phyloP scores from a whole-genome alignment of 2,329 filamentous ascomycete species.

The Clonostachys chloroleuca region DNA sequence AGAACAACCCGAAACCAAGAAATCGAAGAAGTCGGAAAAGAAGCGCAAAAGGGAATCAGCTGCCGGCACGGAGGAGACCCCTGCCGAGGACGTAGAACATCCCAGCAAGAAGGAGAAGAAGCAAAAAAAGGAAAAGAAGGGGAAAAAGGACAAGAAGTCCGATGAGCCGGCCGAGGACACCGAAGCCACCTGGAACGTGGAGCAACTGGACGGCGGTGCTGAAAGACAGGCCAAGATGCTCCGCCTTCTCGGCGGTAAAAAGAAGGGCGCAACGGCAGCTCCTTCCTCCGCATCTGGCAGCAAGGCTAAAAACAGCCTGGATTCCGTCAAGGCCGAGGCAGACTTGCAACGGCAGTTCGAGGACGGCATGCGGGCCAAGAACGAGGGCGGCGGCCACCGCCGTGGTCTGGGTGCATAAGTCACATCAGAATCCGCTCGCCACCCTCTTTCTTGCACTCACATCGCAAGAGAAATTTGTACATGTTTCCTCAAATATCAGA shows the following conservation, averaged over 20 bases:
- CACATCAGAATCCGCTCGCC: too few species aligned
- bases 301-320: slow-evolving; percentile 11
- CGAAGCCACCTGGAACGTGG: slow-evolving; percentile 47
- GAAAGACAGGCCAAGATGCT: slow-evolving; percentile 52
- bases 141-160: slow-evolving; percentile 14
- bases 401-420: slow-evolving; percentile 46
- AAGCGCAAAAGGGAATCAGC: slow-evolving; percentile 22
- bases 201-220: slow-evolving; percentile 42
- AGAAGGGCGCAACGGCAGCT: slow-evolving; percentile 22
- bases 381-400: slow-evolving; percentile 41
- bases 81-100: slow-evolving; percentile 6
- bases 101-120: slow-evolving; percentile 13
- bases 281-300: slow-evolving; percentile 5
- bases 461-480: too few species aligned
- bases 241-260: slow-evolving; percentile 49
- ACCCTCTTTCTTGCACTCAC: too few species aligned
- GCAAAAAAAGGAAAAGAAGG: slow-evolving; percentile 10
- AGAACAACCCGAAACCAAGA: slow-evolving; percentile 12
- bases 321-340: slow-evolving; percentile 36
- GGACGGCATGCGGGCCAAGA: slow-evolving; percentile 51
- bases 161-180: slow-evolving; percentile 10
- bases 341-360: slow-evolving; percentile 56
- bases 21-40: slow-evolving; percentile 22
- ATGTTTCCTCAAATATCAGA: too few species aligned
- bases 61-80: slow-evolving; percentile 9